Base-by-base conservation (phyloP, 164 flowering plant genomes). In the Paratinospora sagittata region DNA sequence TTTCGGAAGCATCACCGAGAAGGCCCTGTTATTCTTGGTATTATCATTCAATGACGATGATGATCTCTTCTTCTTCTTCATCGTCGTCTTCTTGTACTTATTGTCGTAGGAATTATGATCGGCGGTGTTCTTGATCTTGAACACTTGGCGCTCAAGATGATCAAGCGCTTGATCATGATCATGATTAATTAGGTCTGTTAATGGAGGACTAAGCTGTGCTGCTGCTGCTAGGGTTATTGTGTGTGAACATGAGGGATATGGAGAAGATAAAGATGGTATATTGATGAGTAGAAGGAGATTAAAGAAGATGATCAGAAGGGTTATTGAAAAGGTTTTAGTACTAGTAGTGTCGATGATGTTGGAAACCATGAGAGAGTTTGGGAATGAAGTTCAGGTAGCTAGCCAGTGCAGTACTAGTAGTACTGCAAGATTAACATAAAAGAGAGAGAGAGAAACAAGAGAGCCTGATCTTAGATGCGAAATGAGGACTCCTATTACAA, bases 1-100 rank as follows among this genome's bases (percentile, higher is more conserved):
- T 76, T 87, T 87, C 0, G 93, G 93, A 57, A 89, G 89, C 93
- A 89, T 89, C 39, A 77, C 87, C 3, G 86, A 78, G 80, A 82
- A 83, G 27, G 81, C 60, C 75, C 77, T 72, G 3, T 19, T 47
- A 8, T 8, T 36, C 3, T 8, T 36, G 8, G 6, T 36, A 36
- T 8, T 36, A 36, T 8, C 8, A 36, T 8, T 36, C 39, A 8
- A 36, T 8, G 8, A 36, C 8, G 39, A 36, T 66, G 76, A 45
- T 33, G 76, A 45, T 33, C 73, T 74, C 69, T 45, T 74, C 76
- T 33, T 79, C 71, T 24, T 74, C 76, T 65, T 74, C 69, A 37
- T 74, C 76, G 33, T 79, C 71, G 21, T 74, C 76, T 65, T 70
- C 71, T 49, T 69, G 27, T 63, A 39, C 62, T 72, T 34, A n/a